Evolutionary conservation across 352 stramenopile species (phyloP), one percentile per base, ranked within the genome.

Genomic region (Globisporangium alternatum): DNA sequence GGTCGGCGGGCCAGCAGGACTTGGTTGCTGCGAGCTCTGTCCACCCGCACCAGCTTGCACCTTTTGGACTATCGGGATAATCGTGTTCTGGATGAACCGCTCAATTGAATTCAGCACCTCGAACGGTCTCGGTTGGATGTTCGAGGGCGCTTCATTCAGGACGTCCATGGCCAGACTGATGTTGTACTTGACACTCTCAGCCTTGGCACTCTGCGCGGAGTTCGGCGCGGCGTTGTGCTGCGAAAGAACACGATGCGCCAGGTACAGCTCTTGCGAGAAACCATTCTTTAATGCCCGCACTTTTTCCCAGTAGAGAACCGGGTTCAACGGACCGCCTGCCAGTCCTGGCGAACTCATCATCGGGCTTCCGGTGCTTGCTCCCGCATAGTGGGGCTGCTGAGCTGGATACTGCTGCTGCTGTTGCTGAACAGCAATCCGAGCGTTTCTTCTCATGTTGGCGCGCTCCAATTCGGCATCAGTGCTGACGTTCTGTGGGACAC

Each of bases 21-120:
- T 69, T 13, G 63, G 22, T 19, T 59, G 56, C 19, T 69, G 63
- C 15, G 47, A 47, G 19, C 48, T 64, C 49, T 64, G 43, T 47
- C 55, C 28, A 51, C 12, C 25, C 12, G 35, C 35, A 41, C 35
- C 35, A 37, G 67, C 72, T 41, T 79, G 63, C 4, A 93, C 78
- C 58, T 90, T 90, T 22, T 72, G 73, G 3, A 93, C 82, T 39
- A 96, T 93, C 19, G 87, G 85, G 31, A 88, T 65, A 28, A 96
- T 83, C 3, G 83, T 91, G 51, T 77, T 85, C 48, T 86, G 72
- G 43, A 96, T 89, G 35, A 96, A 96, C 21, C 74, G 74, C 59
- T 96, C 87, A 37, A 96, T 94, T 10, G 87, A 89, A 22, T 76
- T 74, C 9, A 96, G 64, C 37, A 93, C 78, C 35, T 92, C 77